These are phyloP conservation scores for Xerocomus alliaceus DNA, from an alignment of 1,284 basidiomycete species.

Conservation along the genomic window DNA sequence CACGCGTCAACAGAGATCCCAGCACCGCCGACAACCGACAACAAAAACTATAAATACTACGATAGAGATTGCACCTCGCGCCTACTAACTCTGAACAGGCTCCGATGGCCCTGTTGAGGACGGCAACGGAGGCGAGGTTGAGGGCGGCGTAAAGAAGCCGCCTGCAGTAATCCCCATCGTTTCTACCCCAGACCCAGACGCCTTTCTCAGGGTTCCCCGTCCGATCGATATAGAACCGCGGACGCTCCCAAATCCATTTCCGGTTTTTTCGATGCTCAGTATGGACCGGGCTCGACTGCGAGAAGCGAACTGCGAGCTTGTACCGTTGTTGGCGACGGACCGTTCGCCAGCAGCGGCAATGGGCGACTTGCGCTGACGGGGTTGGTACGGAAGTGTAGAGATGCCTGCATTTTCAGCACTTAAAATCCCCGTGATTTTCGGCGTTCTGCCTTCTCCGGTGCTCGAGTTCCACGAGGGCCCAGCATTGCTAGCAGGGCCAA, in stretches of 20 bases:
- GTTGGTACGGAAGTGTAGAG: conserved; percentile 43
- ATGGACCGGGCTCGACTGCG: conserved; percentile 59
- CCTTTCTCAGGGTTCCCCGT: conserved; percentile 65
- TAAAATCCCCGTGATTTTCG: conserved; percentile 10
- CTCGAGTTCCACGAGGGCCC: conserved; percentile 15
- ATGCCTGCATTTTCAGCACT: conserved; percentile 3
- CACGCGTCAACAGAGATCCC: not conserved
- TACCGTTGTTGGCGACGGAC: conserved; percentile 40
- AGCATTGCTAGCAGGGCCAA: conserved; percentile 52
- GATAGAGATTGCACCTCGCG: conserved; percentile 4
- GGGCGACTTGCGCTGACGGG: conserved; percentile 47
- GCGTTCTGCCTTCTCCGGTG: conserved; percentile 14
- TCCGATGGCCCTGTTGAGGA: not conserved
- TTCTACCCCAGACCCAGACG: conserved; percentile 70
- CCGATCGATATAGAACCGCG: conserved; percentile 70
- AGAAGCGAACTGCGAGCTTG: conserved; percentile 28
- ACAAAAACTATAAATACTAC: not conserved
- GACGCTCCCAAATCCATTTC: conserved; percentile 44
- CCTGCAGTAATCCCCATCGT: conserved; percentile 72
- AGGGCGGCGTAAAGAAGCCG: conserved; percentile 74
- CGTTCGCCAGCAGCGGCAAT: conserved; percentile 35
- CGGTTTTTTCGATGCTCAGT: conserved; percentile 61
- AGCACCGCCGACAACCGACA: not conserved
- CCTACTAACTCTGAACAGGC: conserved; percentile 8
- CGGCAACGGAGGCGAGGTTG: conserved; percentile 43